Evolutionary conservation across 2,329 filamentous ascomycete species (phyloP), one percentile per base, ranked within the genome.

Genomic region (Aspergillus unguis): DNA sequence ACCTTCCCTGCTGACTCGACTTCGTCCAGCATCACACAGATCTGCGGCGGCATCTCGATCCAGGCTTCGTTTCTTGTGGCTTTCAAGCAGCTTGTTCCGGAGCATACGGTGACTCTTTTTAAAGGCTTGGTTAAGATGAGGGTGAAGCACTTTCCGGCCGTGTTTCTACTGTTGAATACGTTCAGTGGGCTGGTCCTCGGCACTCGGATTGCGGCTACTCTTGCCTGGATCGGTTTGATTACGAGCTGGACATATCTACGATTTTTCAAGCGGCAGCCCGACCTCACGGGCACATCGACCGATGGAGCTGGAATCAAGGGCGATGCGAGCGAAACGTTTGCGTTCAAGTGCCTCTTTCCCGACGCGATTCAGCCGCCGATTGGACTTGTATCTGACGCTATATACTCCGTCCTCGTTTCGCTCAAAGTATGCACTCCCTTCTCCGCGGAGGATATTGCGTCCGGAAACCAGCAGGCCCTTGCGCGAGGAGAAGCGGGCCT

Each of bases 61-160:
- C 92, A 96, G 72, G 91, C 94, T 43, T 86, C 88, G 56, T 97
- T 97, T 76, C 87, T 99, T 56, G 90, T 97, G 64, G 90, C 92
- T 50, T 96, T 97, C 75, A 97, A 95, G 75, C 94, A 99, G 74
- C 88, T 99, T 45, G 88, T 97, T 33, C 94, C 94, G 25, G 92
- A 96, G 57, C 94, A 99, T 72, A 99, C 94, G 8, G 92, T 97
- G 48, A 94, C 92, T 4, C 83, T 99, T 53, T 92, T 96, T 76
- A 87, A 88, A 59, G 91, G 91, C 58, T 77, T 96, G 56, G 71
- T 97, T 54, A 95, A 94, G 55, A 85, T 97, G 71, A 88, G 92
- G 61, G 91, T 99, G 50, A 85, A 86, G 69, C 85, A 87, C 69
- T 86, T 87, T 76, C 95, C 75, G 58, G 94, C 75, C 79, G 88